Percentiles rank a stretch among this genome's conserved stretches.
phyloP scores from a whole-genome alignment of 371 early-diverging fungal genomes.

The Chytridium lagenaria region DNA sequence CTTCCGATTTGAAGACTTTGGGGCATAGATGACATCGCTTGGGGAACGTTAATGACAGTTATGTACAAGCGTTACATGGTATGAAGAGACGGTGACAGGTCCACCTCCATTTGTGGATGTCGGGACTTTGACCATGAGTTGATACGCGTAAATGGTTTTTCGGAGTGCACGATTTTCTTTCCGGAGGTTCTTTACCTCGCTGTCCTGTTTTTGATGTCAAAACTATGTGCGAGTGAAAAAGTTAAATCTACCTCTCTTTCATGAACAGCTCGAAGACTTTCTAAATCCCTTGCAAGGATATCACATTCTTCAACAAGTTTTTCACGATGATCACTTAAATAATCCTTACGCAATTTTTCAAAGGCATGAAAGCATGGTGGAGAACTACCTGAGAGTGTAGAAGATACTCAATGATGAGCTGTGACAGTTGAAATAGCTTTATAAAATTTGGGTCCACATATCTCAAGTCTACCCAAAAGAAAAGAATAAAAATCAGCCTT shows the following conservation, averaged over 20 bases:
- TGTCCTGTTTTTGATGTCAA: constrained; percentile 20
- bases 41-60: neutral
- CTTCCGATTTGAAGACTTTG: constrained; percentile 49
- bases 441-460: constrained; percentile 57
- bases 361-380: no score
- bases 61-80: constrained; percentile 26
- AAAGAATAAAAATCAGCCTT: neutral
- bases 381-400: constrained; percentile 57
- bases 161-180: constrained; percentile 52
- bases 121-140: constrained; percentile 57
- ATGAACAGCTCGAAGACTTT: constrained; percentile 1
- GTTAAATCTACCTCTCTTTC: constrained; percentile 25
- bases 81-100: constrained; percentile 20
- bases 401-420: constrained; percentile 62
- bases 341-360: no score
- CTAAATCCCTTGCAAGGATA: constrained; percentile 15
- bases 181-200: constrained; percentile 38
- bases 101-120: constrained; percentile 17
- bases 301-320: constrained; percentile 24
- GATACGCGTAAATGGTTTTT: constrained; percentile 59
- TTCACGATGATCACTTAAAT: constrained; percentile 19
- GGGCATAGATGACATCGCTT: constrained; percentile 55
- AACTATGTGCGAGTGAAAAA: neutral
- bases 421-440: constrained; percentile 60
- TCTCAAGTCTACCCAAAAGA: constrained; percentile 43